Evolutionary conservation across 176 grass and related monocot genomes (phyloP), one percentile per base, ranked within the genome.

Genomic region (Elymus sibiricus): DNA sequence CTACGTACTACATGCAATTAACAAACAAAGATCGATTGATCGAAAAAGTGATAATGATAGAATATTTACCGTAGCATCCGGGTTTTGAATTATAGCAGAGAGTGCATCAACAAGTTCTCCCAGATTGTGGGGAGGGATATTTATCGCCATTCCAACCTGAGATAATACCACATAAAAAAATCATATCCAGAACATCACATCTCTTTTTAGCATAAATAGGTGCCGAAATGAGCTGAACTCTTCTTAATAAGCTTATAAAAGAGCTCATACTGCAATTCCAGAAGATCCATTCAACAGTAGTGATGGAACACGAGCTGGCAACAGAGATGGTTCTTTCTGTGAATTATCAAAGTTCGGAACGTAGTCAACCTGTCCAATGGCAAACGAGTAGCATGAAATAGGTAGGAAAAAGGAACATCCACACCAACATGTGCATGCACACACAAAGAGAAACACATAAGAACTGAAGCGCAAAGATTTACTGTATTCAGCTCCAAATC

Each of bases 81-180:
- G 93, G 29, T 98, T 95, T 76, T 91, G 47, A 69, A 98, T 98
- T 39, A 98, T 91, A 70, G 83, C 84, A 90, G 87, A 98, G 17
- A 98, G 92, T 72, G 68, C 96, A 85, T 98, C 96, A 21, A 98
- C 93, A 91, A 95, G 96, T 43, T 98, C 96, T 6, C 88, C 92
- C 31, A 98, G 88, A 87, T 98, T 98, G 87, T 98, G 96, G 69
- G 96, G 96, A 86, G 96, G 96, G 79, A 98, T 98, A 90, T 98
- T 98, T 90, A 93, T 98, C 32, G 96, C 96, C 96, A 98, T 98
- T 86, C 96, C 96, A 69, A 98, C 96, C 96, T 98, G 76, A 71
- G 65, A 84, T 37, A 85, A 82, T 47, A 80, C 42, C 44, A 82
- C 44, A 69, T 53, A 40, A 38, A 64, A 84, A 12, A 84, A 42